Evolutionary conservation across 2,329 filamentous ascomycete genomes (phyloP).

Genomic region (Epicoccum nigrum): DNA sequence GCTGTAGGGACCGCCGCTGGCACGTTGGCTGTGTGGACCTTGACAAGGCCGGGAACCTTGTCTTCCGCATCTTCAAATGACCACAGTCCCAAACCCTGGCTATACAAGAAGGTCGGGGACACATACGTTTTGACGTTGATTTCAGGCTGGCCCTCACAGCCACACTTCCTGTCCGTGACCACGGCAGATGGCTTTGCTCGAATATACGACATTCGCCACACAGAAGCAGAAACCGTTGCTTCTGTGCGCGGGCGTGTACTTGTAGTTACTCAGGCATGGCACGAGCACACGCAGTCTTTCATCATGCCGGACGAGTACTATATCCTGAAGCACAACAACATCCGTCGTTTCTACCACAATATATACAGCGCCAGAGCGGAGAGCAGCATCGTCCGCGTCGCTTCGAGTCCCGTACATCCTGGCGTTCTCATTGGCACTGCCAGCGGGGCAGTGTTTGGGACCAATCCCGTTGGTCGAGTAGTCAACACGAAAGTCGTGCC

Average conservation of each 20-base stretch:
- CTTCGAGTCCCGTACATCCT: slow-evolving; percentile 61
- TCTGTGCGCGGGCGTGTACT: slow-evolving; percentile 59
- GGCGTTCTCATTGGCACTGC: slow-evolving; percentile 59
- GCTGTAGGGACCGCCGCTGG: slow-evolving; percentile 64
- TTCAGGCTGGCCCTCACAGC: slow-evolving; percentile 61
- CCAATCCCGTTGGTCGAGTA: slow-evolving; percentile 60
- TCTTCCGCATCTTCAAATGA: not conserved
- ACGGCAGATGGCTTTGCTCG: slow-evolving; percentile 61
- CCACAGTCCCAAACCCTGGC: slow-evolving; percentile 45
- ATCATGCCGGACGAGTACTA: slow-evolving; percentile 62
- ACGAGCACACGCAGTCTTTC: slow-evolving; percentile 61
- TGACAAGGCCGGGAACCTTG: slow-evolving; percentile 47
- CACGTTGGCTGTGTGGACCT: slow-evolving; percentile 60
- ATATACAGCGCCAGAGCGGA: slow-evolving; percentile 47
- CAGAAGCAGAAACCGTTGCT: slow-evolving; percentile 51
- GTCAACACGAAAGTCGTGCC: slow-evolving; percentile 57
- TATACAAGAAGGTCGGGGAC: slow-evolving; percentile 52
- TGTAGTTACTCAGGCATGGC: slow-evolving; percentile 58
- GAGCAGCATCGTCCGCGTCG: slow-evolving; percentile 50
- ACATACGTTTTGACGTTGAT: slow-evolving; percentile 56
- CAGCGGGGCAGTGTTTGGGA: slow-evolving; percentile 58
- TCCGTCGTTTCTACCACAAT: slow-evolving; percentile 60
- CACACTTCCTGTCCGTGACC: slow-evolving; percentile 59
- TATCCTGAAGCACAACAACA: slow-evolving; percentile 54
- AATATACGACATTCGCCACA: slow-evolving; percentile 61